Evolutionary conservation across 2,329 filamentous ascomycete species (phyloP), one percentile per base, ranked within the genome.

Genomic region (Epichloe hybrida): DNA sequence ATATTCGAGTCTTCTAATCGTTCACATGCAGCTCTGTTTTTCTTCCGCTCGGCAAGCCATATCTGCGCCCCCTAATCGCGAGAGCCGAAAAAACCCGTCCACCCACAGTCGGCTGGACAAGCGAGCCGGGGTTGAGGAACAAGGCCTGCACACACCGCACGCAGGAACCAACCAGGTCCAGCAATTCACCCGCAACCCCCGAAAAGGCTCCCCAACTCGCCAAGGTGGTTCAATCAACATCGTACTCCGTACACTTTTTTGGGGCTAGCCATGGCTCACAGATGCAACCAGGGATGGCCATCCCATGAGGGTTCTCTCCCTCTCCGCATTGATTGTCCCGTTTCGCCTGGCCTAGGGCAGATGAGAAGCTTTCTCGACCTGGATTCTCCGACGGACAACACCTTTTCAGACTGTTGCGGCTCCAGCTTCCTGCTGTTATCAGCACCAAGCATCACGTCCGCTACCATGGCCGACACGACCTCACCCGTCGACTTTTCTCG

Each of bases 401-500:
- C 36, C 3, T 38, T 46, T 40, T 49, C 42, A 36, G 27, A 46
- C 36, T 45, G 37, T 23, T 36, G 44, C 47, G 41, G 50, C 39
- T 36, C 48, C 46, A 56, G 49, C 45, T 45, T 53, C 35, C 45
- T 55, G 45, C 51, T 56, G 41, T 52, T 45, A 17, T 51, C 53
- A 34, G 37, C 42, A n/a, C 34, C 52, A 39, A 54, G 51, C 46
- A 17, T 45, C 23, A 27, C 21, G 20, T 45, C 46, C 36, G 13
- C 43, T 17, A 42, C 38, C 20, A 36, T n/a, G 27, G 23, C 37
- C n/a, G 35, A 44, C 4, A 43, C 21, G 6, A 13, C n/a, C 39
- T 35, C 46, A 36, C 38, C n/a, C 39, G 36, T 39, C 39, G 41
- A 48, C 15, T 46, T 11, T 39, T 64, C 62, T 38, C 61, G 57